Evolutionary conservation across 2,329 filamentous ascomycete species (phyloP), one percentile per base, ranked within the genome.

Genomic region (Colletotrichum siamense): DNA sequence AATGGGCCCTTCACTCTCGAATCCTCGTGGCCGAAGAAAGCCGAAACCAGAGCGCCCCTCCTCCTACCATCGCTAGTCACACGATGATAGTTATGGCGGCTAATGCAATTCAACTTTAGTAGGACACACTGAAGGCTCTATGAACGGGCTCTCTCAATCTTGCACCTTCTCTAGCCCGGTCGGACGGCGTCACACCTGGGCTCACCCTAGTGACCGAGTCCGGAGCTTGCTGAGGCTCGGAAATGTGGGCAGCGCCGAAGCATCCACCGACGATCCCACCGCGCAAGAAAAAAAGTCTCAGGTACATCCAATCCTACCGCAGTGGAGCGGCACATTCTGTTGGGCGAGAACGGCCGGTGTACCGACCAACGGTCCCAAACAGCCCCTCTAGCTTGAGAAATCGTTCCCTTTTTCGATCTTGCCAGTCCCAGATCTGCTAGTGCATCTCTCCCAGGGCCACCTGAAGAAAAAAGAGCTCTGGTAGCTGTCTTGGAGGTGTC

Each of bases 171-270:
- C 8, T 32, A 24, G 28, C n/a, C 28, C 18, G 44, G 39, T 57
- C 26, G 18, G 30, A 39, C 62, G 16, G 69, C 36, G 36, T 49
- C 22, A 55, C 49, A 44, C 9, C 16, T 64, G 26, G 44, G 9
- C 64, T 76, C 26, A 44, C 32, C 36, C 22, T 73, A 64, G 57
- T 49, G 70, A 76, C 73, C 63, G 64, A 73, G 70, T 73, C 69
- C 57, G 69, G 55, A 76, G 55, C n/a, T 67, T 18, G 34, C 30
- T 62, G 62, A 67, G 30, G 30, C 22, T 68, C 55, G 36, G 63
- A 67, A 75, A 73, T 75, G 73, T 75, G 73, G 73, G 69, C 52
- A 39, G 32, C 69, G 55, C 36, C 69, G 62, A 61, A 52, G 34
- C 32, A 63, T 10, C 69, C 52, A 73, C 55, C 30, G 55, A 49